Conservation (phyloP, 306 rosid species). For the Adenanthera pavonina region DNA sequence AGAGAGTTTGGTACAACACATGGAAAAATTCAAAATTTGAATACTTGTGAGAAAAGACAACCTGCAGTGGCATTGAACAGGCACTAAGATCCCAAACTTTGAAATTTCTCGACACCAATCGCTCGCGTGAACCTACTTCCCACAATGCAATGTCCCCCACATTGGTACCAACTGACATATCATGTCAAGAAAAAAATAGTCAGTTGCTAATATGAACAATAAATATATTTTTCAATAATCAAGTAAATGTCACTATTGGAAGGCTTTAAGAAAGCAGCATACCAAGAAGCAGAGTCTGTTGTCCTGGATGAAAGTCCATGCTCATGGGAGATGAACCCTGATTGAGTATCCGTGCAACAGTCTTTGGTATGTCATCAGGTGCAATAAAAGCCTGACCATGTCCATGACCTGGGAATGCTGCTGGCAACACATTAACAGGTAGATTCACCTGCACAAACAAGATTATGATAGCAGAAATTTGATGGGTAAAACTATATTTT, state of each 20-base stretch:
- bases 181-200: slow-evolving; percentile 17
- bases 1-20: slow-evolving; percentile 11
- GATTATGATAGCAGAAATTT: slow-evolving; percentile 27
- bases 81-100: slow-evolving; percentile 96
- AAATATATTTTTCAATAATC: background rate
- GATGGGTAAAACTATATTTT: background rate
- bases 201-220: slow-evolving; percentile 29
- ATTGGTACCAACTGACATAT: slow-evolving; percentile 85
- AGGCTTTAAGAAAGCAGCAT: slow-evolving; percentile 35
- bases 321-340: slow-evolving; percentile 32
- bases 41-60: slow-evolving; percentile 35
- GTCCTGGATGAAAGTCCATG: slow-evolving; percentile 24
- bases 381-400: slow-evolving; percentile 25
- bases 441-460: slow-evolving; percentile 75
- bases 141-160: slow-evolving; percentile 95
- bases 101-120: slow-evolving; percentile 76
- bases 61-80: slow-evolving; percentile 95
- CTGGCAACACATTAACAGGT: slow-evolving; percentile 88
- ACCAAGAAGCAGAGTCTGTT: slow-evolving; percentile 94
- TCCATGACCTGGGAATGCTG: slow-evolving; percentile 57
- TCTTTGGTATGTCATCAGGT: slow-evolving; percentile 22
- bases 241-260: slow-evolving; percentile 10
- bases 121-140: slow-evolving; percentile 96
- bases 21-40: slow-evolving; percentile 3
- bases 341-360: slow-evolving; percentile 10